Evolutionary conservation across 441 rosid genomes (phyloP), one percentile per base, ranked within the genome.

Genomic region (Iberis amara): DNA sequence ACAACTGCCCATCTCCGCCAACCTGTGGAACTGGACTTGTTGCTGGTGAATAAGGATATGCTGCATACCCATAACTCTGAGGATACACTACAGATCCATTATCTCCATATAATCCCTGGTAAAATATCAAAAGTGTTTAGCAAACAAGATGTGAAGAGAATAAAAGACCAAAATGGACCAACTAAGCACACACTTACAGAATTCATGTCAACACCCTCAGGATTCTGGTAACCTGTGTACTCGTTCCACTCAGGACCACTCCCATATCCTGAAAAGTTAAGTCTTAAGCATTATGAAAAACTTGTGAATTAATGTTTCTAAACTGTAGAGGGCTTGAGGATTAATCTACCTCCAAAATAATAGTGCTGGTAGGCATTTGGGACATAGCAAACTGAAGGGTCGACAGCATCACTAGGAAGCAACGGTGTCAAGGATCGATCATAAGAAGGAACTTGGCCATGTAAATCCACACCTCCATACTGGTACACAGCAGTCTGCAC

Each of bases 21-120:
- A 73, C 12, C 2, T 76, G 64, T 13, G 90, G 90, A 66, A 69
- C 86, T 3, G 84, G 86, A 28, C 85, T 69, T 58, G 69, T 49
- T 40, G 86, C 83, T 7, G 83, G 83, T 2, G 87, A 77, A 57
- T 83, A 80, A 26, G 91, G 83, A 65, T 70, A 84, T 0, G 81
- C 67, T 9, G 76, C 66, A 70, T 71, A 83, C 27, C 82, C 75
- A 66, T 78, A 83, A 5, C 78, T 78, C 54, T 57, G 78, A 40
- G 68, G 77, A 66, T 73, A 83, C 77, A 83, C 60, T 39, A 73
- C 49, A 73, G 90, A 80, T 10, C 78, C 82, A 42, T 69, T 79
- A 30, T 80, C 86, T 60, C 77, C 75, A 65, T 68, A 79, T 27
- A 67, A 57, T 14, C 72, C 85, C 88, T 84, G 72, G 13, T 8